phyloP scores from a whole-genome alignment of 208 protist genomes.

The Leishmania arabica region DNA sequence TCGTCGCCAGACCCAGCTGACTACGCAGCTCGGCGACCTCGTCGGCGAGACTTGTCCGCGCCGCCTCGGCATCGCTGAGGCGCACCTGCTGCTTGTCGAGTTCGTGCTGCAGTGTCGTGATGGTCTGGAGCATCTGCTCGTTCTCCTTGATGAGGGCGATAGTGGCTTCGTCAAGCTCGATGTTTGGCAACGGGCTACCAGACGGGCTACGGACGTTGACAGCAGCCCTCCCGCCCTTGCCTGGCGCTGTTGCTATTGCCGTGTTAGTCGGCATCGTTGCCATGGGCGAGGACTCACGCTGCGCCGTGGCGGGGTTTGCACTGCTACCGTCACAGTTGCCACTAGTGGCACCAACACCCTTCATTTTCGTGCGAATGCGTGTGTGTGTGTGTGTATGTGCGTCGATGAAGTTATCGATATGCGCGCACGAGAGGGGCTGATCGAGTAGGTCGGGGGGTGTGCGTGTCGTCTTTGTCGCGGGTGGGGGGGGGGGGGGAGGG shows the following conservation, averaged over 20 bases:
- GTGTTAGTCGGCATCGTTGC: slow-evolving; percentile 28
- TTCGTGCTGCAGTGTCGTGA: slow-evolving; percentile 45
- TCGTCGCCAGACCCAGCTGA: slow-evolving; percentile 43
- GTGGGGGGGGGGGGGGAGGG: not conserved
- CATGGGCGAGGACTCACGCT: slow-evolving; percentile 35
- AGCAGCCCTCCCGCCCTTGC: slow-evolving; percentile 1
- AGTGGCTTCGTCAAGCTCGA: slow-evolving; percentile 39
- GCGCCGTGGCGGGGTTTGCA: not conserved
- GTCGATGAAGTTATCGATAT: not conserved
- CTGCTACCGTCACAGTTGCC: not conserved
- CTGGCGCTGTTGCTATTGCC: not conserved
- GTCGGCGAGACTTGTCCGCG: slow-evolving; percentile 9
- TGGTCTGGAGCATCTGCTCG: slow-evolving; percentile 57
- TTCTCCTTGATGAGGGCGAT: slow-evolving; percentile 58
- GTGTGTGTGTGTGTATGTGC: not conserved
- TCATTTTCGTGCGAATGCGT: not conserved
- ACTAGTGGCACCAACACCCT: not conserved
- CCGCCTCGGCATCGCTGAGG: slow-evolving; percentile 22
- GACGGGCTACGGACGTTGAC: slow-evolving; percentile 21
- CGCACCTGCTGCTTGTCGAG: slow-evolving; percentile 27
- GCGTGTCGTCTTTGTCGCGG: too few relatives aligned
- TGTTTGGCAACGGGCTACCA: slow-evolving; percentile 23
- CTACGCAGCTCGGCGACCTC: slow-evolving; percentile 53
- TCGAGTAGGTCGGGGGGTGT: not conserved
- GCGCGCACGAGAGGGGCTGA: not conserved